Evolutionary conservation across 495 filamentous ascomycete genomes (phyloP).

Genomic region (Hypomontagnella monticulosa): DNA sequence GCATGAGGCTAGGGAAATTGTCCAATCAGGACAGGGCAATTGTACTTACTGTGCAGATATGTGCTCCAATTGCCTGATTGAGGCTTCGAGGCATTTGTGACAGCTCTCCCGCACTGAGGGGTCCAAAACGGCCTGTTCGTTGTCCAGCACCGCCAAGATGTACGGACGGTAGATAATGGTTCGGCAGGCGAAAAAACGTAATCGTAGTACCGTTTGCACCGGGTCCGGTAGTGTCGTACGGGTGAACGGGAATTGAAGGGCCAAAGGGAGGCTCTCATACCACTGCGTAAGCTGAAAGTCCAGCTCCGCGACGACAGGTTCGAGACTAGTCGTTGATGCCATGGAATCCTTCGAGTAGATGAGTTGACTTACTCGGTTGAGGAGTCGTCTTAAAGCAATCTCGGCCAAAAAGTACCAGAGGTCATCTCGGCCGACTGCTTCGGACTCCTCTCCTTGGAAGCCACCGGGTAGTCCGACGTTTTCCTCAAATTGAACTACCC

Average conservation of each 20-base stretch:
- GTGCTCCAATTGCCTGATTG: slow-evolving; percentile 80
- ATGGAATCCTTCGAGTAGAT: slow-evolving; percentile 80
- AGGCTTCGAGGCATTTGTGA: slow-evolving; percentile 82
- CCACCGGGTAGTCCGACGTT: slow-evolving; percentile 78
- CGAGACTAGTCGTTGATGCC: slow-evolving; percentile 73
- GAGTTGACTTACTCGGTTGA: slow-evolving; percentile 82
- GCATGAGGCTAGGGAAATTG: slow-evolving; percentile 37
- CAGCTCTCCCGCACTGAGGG: slow-evolving; percentile 77
- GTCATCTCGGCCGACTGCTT: slow-evolving; percentile 73
- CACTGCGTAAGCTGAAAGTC: slow-evolving; percentile 85
- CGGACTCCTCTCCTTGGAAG: slow-evolving; percentile 75
- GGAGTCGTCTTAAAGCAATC: slow-evolving; percentile 77
- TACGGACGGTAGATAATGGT: slow-evolving; percentile 88
- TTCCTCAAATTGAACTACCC: slow-evolving; percentile 82
- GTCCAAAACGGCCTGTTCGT: slow-evolving; percentile 75
- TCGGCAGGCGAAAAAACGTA: slow-evolving; percentile 84
- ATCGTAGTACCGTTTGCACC: slow-evolving; percentile 78
- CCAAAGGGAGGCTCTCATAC: slow-evolving; percentile 78
- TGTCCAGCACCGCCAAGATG: slow-evolving; percentile 80
- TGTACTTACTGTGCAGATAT: slow-evolving; percentile 74
- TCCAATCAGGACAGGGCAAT: slow-evolving; percentile 29
- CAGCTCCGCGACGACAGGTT: slow-evolving; percentile 79
- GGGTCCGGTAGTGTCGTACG: slow-evolving; percentile 71
- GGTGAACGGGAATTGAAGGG: slow-evolving; percentile 79
- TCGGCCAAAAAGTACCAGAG: slow-evolving; percentile 87